Conservation (phyloP, 2,329 filamentous ascomycete genomes). For the Colletotrichum tropicale region DNA sequence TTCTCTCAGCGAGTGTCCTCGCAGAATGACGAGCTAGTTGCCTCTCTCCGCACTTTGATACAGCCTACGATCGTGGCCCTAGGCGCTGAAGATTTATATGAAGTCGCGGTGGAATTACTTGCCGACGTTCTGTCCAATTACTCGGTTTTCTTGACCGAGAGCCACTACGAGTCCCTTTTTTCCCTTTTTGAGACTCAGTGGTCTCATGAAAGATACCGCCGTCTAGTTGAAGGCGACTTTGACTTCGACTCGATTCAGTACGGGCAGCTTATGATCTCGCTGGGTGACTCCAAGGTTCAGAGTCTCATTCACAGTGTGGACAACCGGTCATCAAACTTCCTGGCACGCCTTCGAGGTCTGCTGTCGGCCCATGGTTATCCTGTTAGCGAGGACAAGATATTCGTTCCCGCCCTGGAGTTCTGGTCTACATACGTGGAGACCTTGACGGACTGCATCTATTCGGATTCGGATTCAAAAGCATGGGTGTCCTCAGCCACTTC, state of each 20-base stretch:
- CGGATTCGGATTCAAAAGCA: constrained; percentile 45
- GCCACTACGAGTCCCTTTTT: constrained; percentile 63
- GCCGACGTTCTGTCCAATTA: constrained; percentile 70
- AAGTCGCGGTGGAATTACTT: constrained; percentile 66
- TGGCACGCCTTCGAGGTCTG: constrained; percentile 67
- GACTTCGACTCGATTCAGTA: constrained; percentile 70
- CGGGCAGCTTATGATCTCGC: constrained; percentile 70
- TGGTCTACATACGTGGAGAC: constrained; percentile 80
- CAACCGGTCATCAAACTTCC: constrained; percentile 54
- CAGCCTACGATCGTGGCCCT: constrained; percentile 66
- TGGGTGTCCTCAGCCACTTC: constrained; percentile 66
- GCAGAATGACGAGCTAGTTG: constrained; percentile 60
- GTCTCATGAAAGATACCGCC: constrained; percentile 60
- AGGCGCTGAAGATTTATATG: constrained; percentile 60
- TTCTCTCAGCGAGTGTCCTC: constrained; percentile 72
- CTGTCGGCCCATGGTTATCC: constrained; percentile 70
- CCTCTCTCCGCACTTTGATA: constrained; percentile 64
- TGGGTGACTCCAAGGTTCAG: constrained; percentile 69
- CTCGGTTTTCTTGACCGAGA: constrained; percentile 63
- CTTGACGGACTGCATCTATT: constrained; percentile 62
- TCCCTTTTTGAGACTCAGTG: constrained; percentile 65
- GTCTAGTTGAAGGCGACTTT: constrained; percentile 62
- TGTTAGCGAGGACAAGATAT: constrained; percentile 76
- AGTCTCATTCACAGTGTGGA: constrained; percentile 60
- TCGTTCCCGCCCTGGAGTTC: constrained; percentile 77